Percentiles rank a stretch among this genome's conserved stretches.
Evolutionary conservation across 2,329 filamentous ascomycete genomes (phyloP).

Genomic region (Pyrenochaeta sp.): DNA sequence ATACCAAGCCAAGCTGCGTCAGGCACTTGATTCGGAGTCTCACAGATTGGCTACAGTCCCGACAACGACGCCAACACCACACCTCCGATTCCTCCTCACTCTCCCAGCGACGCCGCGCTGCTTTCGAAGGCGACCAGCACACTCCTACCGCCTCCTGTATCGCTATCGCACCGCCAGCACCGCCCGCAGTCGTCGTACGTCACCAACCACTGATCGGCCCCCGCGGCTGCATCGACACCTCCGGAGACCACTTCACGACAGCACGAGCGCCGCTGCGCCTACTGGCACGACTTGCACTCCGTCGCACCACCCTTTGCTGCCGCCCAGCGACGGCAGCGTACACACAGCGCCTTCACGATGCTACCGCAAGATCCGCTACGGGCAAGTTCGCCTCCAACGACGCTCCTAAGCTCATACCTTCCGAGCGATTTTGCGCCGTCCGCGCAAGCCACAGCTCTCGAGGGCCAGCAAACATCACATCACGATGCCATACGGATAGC

Average conservation of each 20-base stretch:
- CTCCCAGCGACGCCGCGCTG: slow-evolving; percentile 16
- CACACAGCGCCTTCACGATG: slow-evolving; percentile 33
- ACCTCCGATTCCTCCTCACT: slow-evolving; percentile 13
- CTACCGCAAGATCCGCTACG: slow-evolving; percentile 41
- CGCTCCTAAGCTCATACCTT: slow-evolving; percentile 41
- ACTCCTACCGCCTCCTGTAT: slow-evolving; percentile 12
- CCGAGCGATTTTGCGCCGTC: slow-evolving; percentile 33
- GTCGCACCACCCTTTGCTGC: slow-evolving; percentile 12
- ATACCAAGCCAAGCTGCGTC: slow-evolving; percentile 23
- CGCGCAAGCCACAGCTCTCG: slow-evolving; percentile 31
- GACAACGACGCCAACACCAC: slow-evolving; percentile 21
- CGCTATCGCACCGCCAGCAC: slow-evolving; percentile 25
- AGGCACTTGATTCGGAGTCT: slow-evolving; percentile 29
- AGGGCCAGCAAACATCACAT: slow-evolving; percentile 26
- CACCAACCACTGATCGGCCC: slow-evolving; percentile 29
- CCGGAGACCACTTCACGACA: slow-evolving; percentile 20
- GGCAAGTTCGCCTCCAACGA: slow-evolving; percentile 40
- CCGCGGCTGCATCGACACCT: slow-evolving; percentile 26
- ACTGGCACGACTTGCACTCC: slow-evolving; percentile 17
- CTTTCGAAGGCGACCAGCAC: slow-evolving; percentile 7
- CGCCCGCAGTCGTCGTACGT: slow-evolving; percentile 20
- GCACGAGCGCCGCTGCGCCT: slow-evolving; percentile 35
- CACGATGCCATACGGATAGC: slow-evolving; percentile 38
- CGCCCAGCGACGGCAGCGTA: slow-evolving; percentile 9
- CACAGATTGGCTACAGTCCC: slow-evolving; percentile 14